Evolutionary conservation across 495 filamentous ascomycete genomes (phyloP), one percentile per base, ranked within the genome.

Genomic region (Xylaria cubensis): DNA sequence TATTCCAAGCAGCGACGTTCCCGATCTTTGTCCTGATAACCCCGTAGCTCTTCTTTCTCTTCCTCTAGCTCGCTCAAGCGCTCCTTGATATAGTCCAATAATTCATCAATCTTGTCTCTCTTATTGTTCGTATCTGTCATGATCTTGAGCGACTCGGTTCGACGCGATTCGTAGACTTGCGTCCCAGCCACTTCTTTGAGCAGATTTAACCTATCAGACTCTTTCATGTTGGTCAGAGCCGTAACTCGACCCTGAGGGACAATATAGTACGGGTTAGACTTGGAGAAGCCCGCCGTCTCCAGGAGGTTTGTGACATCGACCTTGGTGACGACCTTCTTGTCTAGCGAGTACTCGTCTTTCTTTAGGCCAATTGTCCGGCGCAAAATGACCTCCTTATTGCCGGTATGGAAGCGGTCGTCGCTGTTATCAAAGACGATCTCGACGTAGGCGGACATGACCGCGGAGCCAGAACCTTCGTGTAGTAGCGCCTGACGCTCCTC

Each of bases 381-480:
- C 34, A 99, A 86, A 12, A 96, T 90, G 10, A 98, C 87, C 78
- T 98, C 95, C 44, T 93, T 89, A 75, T 93, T 95, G 69, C 94
- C 95, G 15, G 95, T 98, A 50, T 94, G 95, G 81, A 98, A 99
- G 76, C 96, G 92, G 75, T 96, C 94, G 79, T 98, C 95, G 67
- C 88, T 92, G 80, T 99, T 99, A 85, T 99, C 97, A 80, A 99
- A 99, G 74, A 97, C 96, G 74, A 99, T 93, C 82, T 99, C 96
- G 69, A 99, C 96, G 75, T 98, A 99, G 21, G 96, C 96, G 44
- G 95, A 97, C 95, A 98, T 97, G 77, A 99, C 96, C 9, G 96
- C 96, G 0, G 95, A 97, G 21, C 96, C 96, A 2, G 95, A 95
- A 46, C 96, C 96, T 87, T 99, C 96, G 79, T 99, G 96, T 4